A percentile compares a stretch with the other conserved stretches of the same genome.
Evolutionary conservation across 2,329 filamentous ascomycete species (phyloP).

Genomic region (Pyrenochaeta sp.): DNA sequence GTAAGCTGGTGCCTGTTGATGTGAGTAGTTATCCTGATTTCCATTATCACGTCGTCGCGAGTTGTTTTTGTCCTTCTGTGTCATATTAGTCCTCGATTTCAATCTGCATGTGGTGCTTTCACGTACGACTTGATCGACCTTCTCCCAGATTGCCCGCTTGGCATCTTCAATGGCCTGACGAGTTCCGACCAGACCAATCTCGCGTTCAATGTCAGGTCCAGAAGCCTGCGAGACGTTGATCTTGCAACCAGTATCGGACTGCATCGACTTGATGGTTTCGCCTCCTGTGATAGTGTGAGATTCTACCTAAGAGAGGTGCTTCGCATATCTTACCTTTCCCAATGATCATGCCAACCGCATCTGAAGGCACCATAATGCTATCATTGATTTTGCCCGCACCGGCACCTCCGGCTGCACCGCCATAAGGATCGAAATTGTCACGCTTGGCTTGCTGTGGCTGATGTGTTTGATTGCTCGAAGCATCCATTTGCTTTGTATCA

Average conservation of each 20-base stretch:
- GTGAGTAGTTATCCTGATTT: conserved; percentile 57
- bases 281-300: conserved; percentile 62
- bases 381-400: conserved; percentile 73
- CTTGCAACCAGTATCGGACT: conserved; percentile 86
- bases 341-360: conserved; percentile 96
- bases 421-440: conserved; percentile 50
- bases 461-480: conserved; percentile 25
- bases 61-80: conserved; percentile 58
- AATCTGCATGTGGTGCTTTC: background rate
- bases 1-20: conserved; percentile 50
- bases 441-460: conserved; percentile 38
- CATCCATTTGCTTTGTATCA: conserved; percentile 68
- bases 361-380: conserved; percentile 84
- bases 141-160: conserved; percentile 87
- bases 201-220: conserved; percentile 80
- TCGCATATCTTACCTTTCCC: conserved; percentile 70
- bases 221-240: conserved; percentile 90
- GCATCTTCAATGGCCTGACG: conserved; percentile 80
- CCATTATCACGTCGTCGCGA: conserved; percentile 52
- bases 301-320: background rate
- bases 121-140: conserved; percentile 87
- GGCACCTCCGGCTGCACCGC: conserved; percentile 48
- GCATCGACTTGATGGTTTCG: conserved; percentile 94
- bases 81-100: conserved; percentile 24
- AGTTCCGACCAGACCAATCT: conserved; percentile 84